A percentile compares a stretch with the other conserved stretches of the same genome.
Conservation (phyloP, 345 rosid genomes). For the Eucalyptus pauciflora region DNA sequence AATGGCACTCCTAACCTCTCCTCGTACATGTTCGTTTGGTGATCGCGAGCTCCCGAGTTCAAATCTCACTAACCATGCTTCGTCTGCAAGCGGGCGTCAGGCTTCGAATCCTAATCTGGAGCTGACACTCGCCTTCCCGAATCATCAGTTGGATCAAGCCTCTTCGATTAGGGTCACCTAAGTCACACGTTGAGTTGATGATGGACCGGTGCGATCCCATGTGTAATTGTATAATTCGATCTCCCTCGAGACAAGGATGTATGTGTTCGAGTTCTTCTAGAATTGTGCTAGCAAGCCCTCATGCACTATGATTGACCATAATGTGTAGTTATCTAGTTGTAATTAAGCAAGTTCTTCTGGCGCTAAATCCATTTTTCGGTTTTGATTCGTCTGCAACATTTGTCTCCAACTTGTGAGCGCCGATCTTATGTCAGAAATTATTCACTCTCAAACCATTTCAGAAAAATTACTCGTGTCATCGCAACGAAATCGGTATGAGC, state of each 20-base stretch:
- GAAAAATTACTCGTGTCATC: not conserved
- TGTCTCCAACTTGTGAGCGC: not conserved
- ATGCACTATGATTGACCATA: not conserved
- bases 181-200: not conserved
- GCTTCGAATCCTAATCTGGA: not conserved
- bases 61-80: not conserved
- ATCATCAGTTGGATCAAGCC: not conserved
- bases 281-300: not conserved
- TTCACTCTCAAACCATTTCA: not conserved
- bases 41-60: not conserved
- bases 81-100: not conserved
- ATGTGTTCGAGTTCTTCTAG: not conserved
- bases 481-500: rapidly evolving
- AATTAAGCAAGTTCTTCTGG: not conserved
- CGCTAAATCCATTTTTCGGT: not conserved
- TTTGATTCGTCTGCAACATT: not conserved
- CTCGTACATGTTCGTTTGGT: not conserved
- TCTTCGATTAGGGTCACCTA: not conserved
- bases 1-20: not conserved
- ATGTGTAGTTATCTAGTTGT: not conserved
- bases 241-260: not conserved
- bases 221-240: not conserved
- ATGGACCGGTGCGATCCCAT: not conserved
- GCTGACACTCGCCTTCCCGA: not conserved
- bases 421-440: not conserved